phyloP scores from a whole-genome alignment of 495 filamentous ascomycete species.

The Tuber aestivum region DNA sequence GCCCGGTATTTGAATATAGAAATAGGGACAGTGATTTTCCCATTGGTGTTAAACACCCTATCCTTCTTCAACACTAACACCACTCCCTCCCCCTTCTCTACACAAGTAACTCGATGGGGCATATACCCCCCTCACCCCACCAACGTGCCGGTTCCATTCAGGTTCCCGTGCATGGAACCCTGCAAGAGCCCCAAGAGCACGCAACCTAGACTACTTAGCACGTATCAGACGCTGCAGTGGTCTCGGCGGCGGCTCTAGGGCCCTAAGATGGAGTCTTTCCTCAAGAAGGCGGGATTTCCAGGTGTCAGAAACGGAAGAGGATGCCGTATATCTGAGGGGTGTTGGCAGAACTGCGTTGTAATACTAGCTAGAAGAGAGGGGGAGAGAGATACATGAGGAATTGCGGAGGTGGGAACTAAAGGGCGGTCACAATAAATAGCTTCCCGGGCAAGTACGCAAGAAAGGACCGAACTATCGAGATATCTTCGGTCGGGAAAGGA shows the following conservation, averaged over 20 bases:
- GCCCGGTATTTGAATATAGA: slow-evolving; percentile 55
- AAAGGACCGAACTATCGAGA: slow-evolving; percentile 19
- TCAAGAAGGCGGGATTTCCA: slow-evolving; percentile 17
- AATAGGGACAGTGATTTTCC: slow-evolving; percentile 48
- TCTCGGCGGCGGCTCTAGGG: slow-evolving; percentile 19
- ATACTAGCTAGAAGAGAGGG: neutral
- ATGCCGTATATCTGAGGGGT: slow-evolving; percentile 14
- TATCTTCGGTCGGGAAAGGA: slow-evolving; percentile 30
- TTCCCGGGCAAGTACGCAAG: slow-evolving; percentile 18
- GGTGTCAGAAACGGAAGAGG: slow-evolving; percentile 6
- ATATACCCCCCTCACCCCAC: slow-evolving; percentile 18
- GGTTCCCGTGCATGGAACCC: slow-evolving; percentile 51
- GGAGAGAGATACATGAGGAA: neutral
- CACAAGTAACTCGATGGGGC: neutral
- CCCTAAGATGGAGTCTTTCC: slow-evolving; percentile 17
- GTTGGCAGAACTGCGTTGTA: slow-evolving; percentile 11
- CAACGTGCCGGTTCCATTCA: slow-evolving; percentile 48
- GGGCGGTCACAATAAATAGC: slow-evolving; percentile 7
- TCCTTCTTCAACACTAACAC: neutral
- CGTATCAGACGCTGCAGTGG: slow-evolving; percentile 45
- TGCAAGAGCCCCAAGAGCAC: slow-evolving; percentile 59
- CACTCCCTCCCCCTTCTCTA: neutral
- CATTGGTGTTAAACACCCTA: slow-evolving; percentile 52
- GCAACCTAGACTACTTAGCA: slow-evolving; percentile 32
- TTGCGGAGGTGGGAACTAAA: neutral